Percentiles rank a stretch among this genome's conserved stretches.
phyloP scores from a whole-genome alignment of 2,329 filamentous ascomycete genomes.

The Penicillium sp. region DNA sequence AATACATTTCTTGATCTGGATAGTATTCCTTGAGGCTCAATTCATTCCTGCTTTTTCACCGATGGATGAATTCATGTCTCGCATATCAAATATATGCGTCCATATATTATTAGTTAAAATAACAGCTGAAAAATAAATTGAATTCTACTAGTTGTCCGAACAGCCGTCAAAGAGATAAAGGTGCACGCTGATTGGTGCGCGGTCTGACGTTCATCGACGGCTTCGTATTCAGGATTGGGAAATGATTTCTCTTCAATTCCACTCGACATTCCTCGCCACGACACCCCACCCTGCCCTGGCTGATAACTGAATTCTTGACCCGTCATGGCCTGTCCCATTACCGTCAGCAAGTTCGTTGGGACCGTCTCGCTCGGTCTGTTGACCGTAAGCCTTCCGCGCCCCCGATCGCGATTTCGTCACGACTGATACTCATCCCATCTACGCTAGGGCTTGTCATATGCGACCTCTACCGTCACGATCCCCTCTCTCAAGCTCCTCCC shows the following conservation, averaged over 20 bases:
- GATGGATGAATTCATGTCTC: too few relatives aligned
- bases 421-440: slow-evolving; percentile 9
- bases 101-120: too few relatives aligned
- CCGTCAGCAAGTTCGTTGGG: slow-evolving; percentile 85
- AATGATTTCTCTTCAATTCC: not conserved
- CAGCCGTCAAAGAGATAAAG: too few relatives aligned
- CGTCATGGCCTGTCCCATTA: slow-evolving; percentile 64
- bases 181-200: slow-evolving; percentile 18
- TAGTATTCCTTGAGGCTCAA: too few relatives aligned
- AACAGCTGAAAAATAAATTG: too few relatives aligned
- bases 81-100: too few relatives aligned
- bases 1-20: too few relatives aligned
- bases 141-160: too few relatives aligned
- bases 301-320: not conserved
- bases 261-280: not conserved
- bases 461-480: slow-evolving; percentile 68
- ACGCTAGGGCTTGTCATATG: slow-evolving; percentile 76
- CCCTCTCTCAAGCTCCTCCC: slow-evolving; percentile 76
- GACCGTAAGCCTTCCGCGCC: slow-evolving; percentile 57
- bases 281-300: not conserved
- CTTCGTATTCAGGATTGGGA: slow-evolving; percentile 1
- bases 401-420: not conserved
- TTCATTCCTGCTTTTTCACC: too few relatives aligned
- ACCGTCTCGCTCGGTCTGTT: slow-evolving; percentile 81
- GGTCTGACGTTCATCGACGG: slow-evolving; percentile 11